A percentile compares a stretch with the other conserved stretches of the same genome.
phyloP scores from a whole-genome alignment of 2,329 filamentous ascomycete species.

The Lasiodiplodia citricola region DNA sequence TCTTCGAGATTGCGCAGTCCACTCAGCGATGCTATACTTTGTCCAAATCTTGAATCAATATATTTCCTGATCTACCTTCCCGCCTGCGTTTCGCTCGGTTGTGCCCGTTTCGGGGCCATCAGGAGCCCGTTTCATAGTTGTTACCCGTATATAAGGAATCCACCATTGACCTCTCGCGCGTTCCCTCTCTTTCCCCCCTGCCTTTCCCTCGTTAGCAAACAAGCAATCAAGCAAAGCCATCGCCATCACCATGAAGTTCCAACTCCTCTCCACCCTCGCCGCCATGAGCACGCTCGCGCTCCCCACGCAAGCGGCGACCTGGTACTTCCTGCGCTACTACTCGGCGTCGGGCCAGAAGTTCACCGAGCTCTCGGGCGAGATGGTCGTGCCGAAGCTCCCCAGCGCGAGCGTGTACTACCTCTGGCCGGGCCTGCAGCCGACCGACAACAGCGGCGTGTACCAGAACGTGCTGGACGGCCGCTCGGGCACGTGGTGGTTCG shows the following conservation, averaged over 20 bases:
- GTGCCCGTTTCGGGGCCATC: background rate
- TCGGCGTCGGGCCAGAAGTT: slow-evolving; percentile 29
- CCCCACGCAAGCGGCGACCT: slow-evolving; percentile 27
- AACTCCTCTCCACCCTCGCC: slow-evolving; percentile 11
- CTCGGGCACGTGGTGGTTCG: slow-evolving; percentile 50
- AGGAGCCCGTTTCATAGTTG: background rate
- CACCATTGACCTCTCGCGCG: background rate
- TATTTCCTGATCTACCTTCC: background rate
- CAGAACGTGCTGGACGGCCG: slow-evolving; percentile 51
- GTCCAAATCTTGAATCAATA: background rate
- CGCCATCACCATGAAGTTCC: slow-evolving; percentile 1
- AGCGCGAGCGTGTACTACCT: slow-evolving; percentile 48
- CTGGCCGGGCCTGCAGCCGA: slow-evolving; percentile 51
- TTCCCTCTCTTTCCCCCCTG: slow-evolving; percentile 13
- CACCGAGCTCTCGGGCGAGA: slow-evolving; percentile 30
- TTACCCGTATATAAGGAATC: background rate
- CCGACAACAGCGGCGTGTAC: slow-evolving; percentile 49
- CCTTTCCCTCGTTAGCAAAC: background rate
- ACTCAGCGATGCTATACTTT: background rate
- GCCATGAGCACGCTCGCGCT: slow-evolving; percentile 1
- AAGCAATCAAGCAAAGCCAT: slow-evolving; percentile 6
- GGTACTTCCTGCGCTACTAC: slow-evolving; percentile 32
- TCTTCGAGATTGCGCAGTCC: slow-evolving; percentile 3
- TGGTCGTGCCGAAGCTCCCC: slow-evolving; percentile 29
- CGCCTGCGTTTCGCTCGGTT: slow-evolving; percentile 16